Percentiles rank a stretch among this genome's conserved stretches.
phyloP scores from a whole-genome alignment of 140 eudicot genomes.

The Cichorium intybus region DNA sequence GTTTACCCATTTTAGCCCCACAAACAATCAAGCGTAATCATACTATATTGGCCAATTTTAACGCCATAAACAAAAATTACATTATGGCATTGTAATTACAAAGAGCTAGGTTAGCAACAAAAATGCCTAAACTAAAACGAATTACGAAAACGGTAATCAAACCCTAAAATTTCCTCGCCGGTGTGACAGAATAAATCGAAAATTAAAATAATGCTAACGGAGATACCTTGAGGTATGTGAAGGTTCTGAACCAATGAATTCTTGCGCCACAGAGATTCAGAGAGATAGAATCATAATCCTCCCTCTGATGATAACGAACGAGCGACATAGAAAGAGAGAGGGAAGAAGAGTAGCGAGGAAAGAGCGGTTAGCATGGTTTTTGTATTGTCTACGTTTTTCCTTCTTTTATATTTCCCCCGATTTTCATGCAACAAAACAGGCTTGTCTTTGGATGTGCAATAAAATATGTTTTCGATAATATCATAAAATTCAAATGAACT shows the following conservation, averaged over 20 bases:
- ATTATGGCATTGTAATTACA: background rate
- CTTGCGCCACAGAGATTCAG: background rate
- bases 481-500: too few species aligned
- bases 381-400: slow-evolving; percentile 6
- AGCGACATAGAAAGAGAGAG: slow-evolving; percentile 2
- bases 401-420: background rate
- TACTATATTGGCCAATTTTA: background rate
- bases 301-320: background rate
- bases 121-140: background rate
- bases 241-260: slow-evolving; percentile 18
- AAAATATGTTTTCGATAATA: too few species aligned
- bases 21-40: background rate
- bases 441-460: too few species aligned
- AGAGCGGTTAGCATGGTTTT: slow-evolving; percentile 23
- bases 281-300: slow-evolving; percentile 21
- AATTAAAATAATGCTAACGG: background rate
- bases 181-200: background rate
- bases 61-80: background rate
- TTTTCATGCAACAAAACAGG: slow-evolving; percentile 23
- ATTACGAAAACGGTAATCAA: background rate
- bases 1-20: background rate
- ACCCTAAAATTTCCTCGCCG: background rate
- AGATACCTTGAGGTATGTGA: slow-evolving; percentile 19
- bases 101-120: slow-evolving; percentile 1
- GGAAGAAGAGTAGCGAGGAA: slow-evolving; percentile 1